These are phyloP conservation scores for Carpinus viminea DNA, from an alignment of 306 rosid species.

Conservation along the genomic window DNA sequence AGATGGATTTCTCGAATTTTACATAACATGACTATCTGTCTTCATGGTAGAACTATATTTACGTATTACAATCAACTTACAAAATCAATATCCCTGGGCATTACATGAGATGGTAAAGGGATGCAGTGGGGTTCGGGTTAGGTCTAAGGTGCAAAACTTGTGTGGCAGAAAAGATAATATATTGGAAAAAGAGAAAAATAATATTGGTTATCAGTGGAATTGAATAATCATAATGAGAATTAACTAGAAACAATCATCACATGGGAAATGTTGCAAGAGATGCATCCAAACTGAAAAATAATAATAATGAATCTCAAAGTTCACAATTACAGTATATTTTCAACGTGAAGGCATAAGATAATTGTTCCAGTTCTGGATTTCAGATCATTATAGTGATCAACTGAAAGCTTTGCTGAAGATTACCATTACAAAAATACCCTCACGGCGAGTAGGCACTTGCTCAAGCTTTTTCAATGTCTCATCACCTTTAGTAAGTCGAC, in stretches of 20 bases:
- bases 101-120: neutral
- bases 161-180: neutral
- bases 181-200: neutral
- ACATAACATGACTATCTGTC: neutral
- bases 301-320: neutral
- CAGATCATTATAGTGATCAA: neutral
- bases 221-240: neutral
- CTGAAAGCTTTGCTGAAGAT: constrained; percentile 3
- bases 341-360: neutral
- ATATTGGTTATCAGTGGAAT: neutral
- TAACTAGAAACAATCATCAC: neutral
- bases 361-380: neutral
- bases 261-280: neutral
- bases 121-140: neutral
- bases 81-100: neutral
- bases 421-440: constrained; percentile 96
- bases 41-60: neutral
- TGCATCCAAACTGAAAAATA: neutral
- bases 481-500: constrained; percentile 88
- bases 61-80: neutral
- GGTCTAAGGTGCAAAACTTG: neutral
- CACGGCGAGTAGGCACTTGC: constrained; percentile 83
- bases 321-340: neutral
- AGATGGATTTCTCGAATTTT: neutral
- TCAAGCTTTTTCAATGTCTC: constrained; percentile 77